Evolutionary conservation across 306 rosid genomes (phyloP), one percentile per base, ranked within the genome.

Genomic region (Arachis hypogaea): DNA sequence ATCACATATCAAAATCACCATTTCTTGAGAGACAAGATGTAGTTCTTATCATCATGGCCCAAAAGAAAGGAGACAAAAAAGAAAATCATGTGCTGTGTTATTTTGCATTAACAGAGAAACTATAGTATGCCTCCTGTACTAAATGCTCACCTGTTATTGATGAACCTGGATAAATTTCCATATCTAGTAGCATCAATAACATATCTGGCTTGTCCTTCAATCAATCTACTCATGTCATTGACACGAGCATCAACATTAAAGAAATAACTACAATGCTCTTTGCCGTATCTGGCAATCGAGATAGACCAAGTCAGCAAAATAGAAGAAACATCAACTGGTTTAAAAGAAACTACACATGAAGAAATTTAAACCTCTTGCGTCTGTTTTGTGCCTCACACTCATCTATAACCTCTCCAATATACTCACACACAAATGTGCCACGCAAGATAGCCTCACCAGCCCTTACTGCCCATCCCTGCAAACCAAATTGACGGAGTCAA

Each of bases 381-480:
- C 97, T 85, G 43, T 73, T 50, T 28, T 63, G 82, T 62, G 96
- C 93, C 87, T 87, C 92, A 52, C 77, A 66, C 74, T 86, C 86
- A 63, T 85, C 86, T 81, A 93, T 47, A 68, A 90, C 87, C 85
- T 93, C 98, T 46, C 98, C 97, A n/a, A 90, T 77, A 81, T 74
- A 85, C 84, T 90, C 98, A 0, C 98, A 93, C 36, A 93, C 83
- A 79, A 93, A 93, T 7, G 92, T 88, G 69, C 98, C 98, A 2
- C 90, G 89, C 69, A 80, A 6, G 81, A 93, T 88, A 30, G 86
- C 78, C 82, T 90, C 96, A 49, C 92, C 93, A 55, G 97, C 95
- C 86, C 93, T 90, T 59, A 90, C 89, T 12, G 81, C 96, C 98
- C 98, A 93, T 74, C 96, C 98, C 98, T 93, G 81, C 40, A 22